Base-by-base conservation (phyloP, 768 basidiomycete genomes). In the Russula lepida region DNA sequence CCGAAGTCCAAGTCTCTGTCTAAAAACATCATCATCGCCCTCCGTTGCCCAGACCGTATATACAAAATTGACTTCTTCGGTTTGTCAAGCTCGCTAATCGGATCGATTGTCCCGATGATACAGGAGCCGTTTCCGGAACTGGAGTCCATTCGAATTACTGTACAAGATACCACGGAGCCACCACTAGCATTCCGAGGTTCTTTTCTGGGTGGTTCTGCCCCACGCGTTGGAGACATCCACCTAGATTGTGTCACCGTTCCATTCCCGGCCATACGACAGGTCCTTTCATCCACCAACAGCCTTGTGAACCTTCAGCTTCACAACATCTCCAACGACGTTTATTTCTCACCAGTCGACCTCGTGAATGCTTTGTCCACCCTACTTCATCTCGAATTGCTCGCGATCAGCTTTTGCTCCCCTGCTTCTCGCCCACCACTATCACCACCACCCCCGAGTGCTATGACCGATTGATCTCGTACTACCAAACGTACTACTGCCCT, bases 91-190 rank as follows among this genome's bases (percentile, higher is more conserved):
- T 6, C 44, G 4, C 9, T 23, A 5, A 6, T 21, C 11, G 33
- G 6, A 58, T 9, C 71, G 71, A 55, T 68, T 56, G 2, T 69
- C 70, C 0, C 72, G 70, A 68, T 64, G 62, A 6, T 63, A 67
- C 67, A 32, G 67, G 65, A 43, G 74, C 33, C 72, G 30, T 61
- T 49, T 63, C 58, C 2, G n/a, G n/a, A n/a, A n/a, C n/a, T n/a
- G n/a, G n/a, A n/a, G n/a, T n/a, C n/a, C 0, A 57, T 66, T 17
- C 57, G 43, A 1, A 59, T 13, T 62, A 74, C 51, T 69, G 79
- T 21, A 62, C 25, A 35, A 65, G 2, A 56, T 78, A 0, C 68
- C 78, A 8, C 67, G 70, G 23, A 58, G 80, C 59, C 71, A 77
- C n/a, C 46, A 2, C 2, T 44, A 44, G 32, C 4, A 1, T 6